Conservation (phyloP, 2,329 filamentous ascomycete species). For the Penicillium sp. region DNA sequence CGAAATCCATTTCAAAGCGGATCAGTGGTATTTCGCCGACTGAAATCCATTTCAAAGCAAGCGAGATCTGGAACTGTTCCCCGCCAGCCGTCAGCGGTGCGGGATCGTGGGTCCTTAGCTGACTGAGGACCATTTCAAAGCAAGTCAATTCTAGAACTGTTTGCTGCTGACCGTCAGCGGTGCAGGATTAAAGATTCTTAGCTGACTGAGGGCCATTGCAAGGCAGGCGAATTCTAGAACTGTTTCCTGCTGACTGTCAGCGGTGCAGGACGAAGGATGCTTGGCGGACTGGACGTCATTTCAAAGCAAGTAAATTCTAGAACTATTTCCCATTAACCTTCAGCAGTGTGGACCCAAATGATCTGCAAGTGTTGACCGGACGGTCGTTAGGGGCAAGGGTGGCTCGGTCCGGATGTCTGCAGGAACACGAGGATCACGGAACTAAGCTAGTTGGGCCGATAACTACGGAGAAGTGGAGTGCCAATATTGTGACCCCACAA, state of each 20-base stretch:
- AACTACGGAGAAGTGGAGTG: neutral
- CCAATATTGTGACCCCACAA: constrained; percentile 14
- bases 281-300: neutral
- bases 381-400: neutral
- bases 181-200: too few relatives aligned
- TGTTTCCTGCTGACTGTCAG: too few relatives aligned
- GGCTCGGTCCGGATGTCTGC: neutral
- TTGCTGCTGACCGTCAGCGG: too few relatives aligned
- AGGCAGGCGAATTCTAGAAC: too few relatives aligned
- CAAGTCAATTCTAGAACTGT: too few relatives aligned
- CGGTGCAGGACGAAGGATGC: too few relatives aligned
- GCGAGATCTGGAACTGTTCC: neutral
- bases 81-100: neutral
- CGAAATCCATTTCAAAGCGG: neutral
- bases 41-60: neutral
- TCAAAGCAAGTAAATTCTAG: neutral
- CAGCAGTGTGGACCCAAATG: neutral
- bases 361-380: neutral
- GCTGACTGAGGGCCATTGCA: too few relatives aligned
- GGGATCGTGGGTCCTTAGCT: too few relatives aligned
- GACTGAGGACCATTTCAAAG: too few relatives aligned
- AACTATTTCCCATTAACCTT: neutral
- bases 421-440: neutral
- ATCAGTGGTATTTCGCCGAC: neutral
- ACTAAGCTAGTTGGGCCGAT: neutral